A percentile compares a stretch with the other conserved stretches of the same genome.
Evolutionary conservation across 2,329 filamentous ascomycete genomes (phyloP).

Genomic region (Aureobasidium sp.): DNA sequence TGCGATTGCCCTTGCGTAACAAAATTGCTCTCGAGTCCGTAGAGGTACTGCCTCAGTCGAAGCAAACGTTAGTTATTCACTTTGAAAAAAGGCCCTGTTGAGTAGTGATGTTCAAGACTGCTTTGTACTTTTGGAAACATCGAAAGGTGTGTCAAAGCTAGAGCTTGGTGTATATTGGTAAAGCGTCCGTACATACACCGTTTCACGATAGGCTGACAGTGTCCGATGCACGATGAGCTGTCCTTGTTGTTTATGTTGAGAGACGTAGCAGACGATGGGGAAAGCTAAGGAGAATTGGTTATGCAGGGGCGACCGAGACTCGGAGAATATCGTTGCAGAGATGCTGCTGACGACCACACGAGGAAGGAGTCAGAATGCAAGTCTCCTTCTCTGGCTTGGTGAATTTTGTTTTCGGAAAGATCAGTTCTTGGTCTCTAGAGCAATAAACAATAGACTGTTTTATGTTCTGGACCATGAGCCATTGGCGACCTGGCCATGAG

Average conservation of each 20-base stretch:
- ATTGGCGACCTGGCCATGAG: not conserved
- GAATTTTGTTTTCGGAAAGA: not conserved
- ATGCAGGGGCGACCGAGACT: conserved; percentile 4
- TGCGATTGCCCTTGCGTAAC: conserved; percentile 52
- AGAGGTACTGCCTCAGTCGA: not conserved
- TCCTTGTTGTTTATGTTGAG: not conserved
- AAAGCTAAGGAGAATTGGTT: conserved; percentile 1
- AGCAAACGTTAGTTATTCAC: not conserved
- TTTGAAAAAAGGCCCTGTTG: not conserved
- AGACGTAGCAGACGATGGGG: conserved; percentile 1
- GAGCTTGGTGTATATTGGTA: not conserved
- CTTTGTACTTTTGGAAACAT: not conserved
- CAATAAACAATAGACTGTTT: not conserved
- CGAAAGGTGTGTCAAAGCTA: too few relatives aligned
- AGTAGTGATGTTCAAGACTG: not conserved
- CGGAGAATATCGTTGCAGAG: not conserved
- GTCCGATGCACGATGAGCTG: not conserved
- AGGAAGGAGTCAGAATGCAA: not conserved
- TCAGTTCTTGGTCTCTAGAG: not conserved
- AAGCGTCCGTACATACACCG: not conserved
- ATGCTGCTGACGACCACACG: not conserved
- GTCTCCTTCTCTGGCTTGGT: not conserved
- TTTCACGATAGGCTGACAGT: too few relatives aligned
- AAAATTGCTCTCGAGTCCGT: not conserved
- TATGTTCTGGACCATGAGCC: not conserved